These are phyloP conservation scores for Zygosaccharomyces pseudobailii DNA, from an alignment of 1,139 yeast species.

Conservation along the genomic window DNA sequence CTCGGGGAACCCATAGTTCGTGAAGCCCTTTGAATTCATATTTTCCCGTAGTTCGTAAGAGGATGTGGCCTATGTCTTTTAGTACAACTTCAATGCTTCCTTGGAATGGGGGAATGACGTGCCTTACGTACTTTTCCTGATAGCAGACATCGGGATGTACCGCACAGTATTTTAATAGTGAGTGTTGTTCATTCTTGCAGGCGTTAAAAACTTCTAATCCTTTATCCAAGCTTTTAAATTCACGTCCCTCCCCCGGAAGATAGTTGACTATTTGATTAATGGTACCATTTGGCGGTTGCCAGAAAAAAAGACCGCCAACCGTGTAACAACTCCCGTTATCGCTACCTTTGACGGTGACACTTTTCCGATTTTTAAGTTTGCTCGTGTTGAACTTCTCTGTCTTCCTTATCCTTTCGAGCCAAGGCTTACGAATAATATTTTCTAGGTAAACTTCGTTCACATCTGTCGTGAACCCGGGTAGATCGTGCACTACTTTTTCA, in stretches of 20 bases:
- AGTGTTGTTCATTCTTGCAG: constrained; percentile 17
- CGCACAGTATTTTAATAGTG: constrained; percentile 36
- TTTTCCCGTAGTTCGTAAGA: constrained; percentile 61
- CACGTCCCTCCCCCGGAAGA: constrained; percentile 31
- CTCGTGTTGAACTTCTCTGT: constrained; percentile 24
- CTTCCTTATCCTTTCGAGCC: constrained; percentile 28
- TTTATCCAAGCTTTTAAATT: constrained; percentile 27
- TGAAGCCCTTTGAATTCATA: constrained; percentile 38
- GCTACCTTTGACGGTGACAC: constrained; percentile 39
- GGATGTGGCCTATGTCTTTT: constrained; percentile 63
- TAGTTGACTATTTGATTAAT: constrained; percentile 39
- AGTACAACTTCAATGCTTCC: constrained; percentile 67
- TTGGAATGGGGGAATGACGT: constrained; percentile 59
- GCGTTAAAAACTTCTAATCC: constrained; percentile 30
- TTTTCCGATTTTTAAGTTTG: constrained; percentile 34
- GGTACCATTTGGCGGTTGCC: constrained; percentile 43
- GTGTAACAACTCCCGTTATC: constrained; percentile 43
- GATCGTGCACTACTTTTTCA: constrained; percentile 26
- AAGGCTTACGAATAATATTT: constrained; percentile 18
- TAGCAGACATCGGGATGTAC: constrained; percentile 34
- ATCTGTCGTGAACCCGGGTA: constrained; percentile 30
- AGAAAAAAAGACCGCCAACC: constrained; percentile 57
- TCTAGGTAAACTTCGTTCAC: constrained; percentile 15
- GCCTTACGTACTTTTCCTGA: constrained; percentile 38
- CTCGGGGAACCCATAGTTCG: constrained; percentile 47